phyloP scores from a whole-genome alignment of 257 asterid species.

The Capsicum baccatum region DNA sequence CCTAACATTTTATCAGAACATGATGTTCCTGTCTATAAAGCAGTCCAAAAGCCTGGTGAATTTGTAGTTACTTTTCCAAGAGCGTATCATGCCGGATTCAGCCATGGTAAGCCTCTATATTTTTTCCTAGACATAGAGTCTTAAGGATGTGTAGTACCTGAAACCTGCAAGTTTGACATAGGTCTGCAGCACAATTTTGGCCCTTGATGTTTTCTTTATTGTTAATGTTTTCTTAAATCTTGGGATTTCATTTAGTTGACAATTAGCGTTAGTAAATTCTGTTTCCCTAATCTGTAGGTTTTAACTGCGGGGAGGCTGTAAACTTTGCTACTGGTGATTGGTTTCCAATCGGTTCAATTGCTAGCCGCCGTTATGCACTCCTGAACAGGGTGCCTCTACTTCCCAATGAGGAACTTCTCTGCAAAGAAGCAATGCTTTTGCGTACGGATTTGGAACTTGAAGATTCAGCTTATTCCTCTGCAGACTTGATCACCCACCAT shows the following conservation, averaged over 20 bases:
- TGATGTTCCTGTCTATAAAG: constrained; percentile 87
- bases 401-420: constrained; percentile 95
- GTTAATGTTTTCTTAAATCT: not conserved
- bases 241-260: not conserved
- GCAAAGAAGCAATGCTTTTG: constrained; percentile 93
- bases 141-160: not conserved
- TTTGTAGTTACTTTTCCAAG: constrained; percentile 90
- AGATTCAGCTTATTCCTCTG: constrained; percentile 49
- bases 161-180: constrained; percentile 27
- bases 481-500: constrained; percentile 53
- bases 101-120: constrained; percentile 67
- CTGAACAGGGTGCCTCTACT: constrained; percentile 87
- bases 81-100: constrained; percentile 98
- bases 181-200: constrained; percentile 16
- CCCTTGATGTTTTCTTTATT: not conserved
- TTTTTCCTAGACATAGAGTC: not conserved
- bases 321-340: constrained; percentile 96
- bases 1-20: constrained; percentile 81
- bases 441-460: constrained; percentile 43
- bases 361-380: constrained; percentile 89
- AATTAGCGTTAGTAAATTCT: not conserved
- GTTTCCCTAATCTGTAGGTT: constrained; percentile 54
- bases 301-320: constrained; percentile 98
- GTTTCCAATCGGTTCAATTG: constrained; percentile 92
- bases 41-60: constrained; percentile 97